Evolutionary conservation across 2,329 filamentous ascomycete genomes (phyloP).

Genomic region (Calonectria pseudoreteaudii): DNA sequence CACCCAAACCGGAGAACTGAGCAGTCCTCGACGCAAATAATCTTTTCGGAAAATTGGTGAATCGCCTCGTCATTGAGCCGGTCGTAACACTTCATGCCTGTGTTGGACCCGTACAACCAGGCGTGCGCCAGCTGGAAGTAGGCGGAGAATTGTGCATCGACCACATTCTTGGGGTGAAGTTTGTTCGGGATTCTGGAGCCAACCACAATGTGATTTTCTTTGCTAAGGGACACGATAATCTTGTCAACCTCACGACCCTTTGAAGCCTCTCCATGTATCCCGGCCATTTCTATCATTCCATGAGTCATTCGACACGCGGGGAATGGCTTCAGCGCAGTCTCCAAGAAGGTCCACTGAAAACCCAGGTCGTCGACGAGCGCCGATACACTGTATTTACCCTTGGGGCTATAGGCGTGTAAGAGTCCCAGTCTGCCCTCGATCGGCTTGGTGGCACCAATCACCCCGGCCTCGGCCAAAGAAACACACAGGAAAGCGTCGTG

Average conservation of each 20-base stretch:
- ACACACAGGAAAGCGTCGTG: conserved; percentile 16
- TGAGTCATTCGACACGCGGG: conserved; percentile 19
- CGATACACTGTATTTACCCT: not conserved
- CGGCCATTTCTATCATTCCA: conserved; percentile 8
- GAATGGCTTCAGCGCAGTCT: conserved; percentile 19
- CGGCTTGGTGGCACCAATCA: conserved; percentile 4
- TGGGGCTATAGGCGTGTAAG: conserved; percentile 3
- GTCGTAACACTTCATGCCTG: not conserved
- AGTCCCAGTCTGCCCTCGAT: conserved; percentile 20
- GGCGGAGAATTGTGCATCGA: conserved; percentile 20
- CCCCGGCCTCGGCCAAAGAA: conserved; percentile 13
- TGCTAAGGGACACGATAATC: not conserved
- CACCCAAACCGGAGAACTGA: not conserved
- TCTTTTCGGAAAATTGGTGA: conserved; percentile 10
- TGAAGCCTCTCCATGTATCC: not conserved
- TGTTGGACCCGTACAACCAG: conserved; percentile 11
- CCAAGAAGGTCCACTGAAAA: conserved; percentile 1
- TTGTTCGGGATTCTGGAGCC: conserved; percentile 5
- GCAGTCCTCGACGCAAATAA: not conserved
- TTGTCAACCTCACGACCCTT: not conserved
- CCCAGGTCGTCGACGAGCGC: not conserved
- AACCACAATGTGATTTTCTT: conserved; percentile 6
- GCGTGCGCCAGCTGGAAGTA: conserved; percentile 19
- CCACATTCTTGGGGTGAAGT: conserved; percentile 17
- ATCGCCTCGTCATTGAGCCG: not conserved